Conservation (phyloP, 192 early-diverging fungal genomes). For the Spizellomyces sp. region DNA sequence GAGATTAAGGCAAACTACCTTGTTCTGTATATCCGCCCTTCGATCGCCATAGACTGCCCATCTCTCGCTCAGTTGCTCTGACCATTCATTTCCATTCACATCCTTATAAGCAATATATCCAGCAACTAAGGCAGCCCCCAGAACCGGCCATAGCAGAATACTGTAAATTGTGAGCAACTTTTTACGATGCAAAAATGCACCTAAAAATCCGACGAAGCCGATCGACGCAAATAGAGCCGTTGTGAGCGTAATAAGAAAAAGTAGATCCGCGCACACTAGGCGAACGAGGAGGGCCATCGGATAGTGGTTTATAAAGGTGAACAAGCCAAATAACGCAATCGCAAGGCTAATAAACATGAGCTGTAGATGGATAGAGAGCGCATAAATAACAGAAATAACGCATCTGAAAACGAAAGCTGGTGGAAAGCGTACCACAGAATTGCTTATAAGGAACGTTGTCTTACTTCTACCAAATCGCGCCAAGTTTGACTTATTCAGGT, state of each 20-base stretch:
- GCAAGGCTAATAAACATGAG: conserved; percentile 29
- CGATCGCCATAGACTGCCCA: conserved; percentile 19
- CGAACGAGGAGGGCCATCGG: conserved; percentile 10
- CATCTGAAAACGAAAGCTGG: neutral
- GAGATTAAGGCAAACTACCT: conserved; percentile 1
- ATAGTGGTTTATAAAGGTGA: conserved; percentile 17
- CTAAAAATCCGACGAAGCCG: conserved; percentile 35
- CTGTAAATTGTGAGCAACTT: conserved; percentile 13
- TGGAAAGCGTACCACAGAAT: conserved; percentile 24
- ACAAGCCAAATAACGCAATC: conserved; percentile 9
- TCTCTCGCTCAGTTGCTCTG: conserved; percentile 5
- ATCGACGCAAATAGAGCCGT: conserved; percentile 1
- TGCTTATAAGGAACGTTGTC: conserved; percentile 28
- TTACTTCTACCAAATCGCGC: conserved; percentile 34
- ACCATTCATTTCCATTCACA: conserved; percentile 9
- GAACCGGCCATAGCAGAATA: conserved; percentile 31
- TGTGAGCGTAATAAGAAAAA: conserved; percentile 19
- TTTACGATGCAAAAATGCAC: conserved; percentile 37
- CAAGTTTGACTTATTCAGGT: conserved; percentile 17
- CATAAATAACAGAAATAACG: no score
- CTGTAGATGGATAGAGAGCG: conserved; percentile 3
- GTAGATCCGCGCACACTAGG: conserved; percentile 18
- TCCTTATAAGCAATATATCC: conserved; percentile 28
- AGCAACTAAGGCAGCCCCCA: conserved; percentile 15
- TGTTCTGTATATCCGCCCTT: conserved; percentile 11